Evolutionary conservation across 352 stramenopile genomes (phyloP), one percentile per base, ranked within the genome.

Genomic region (Pythium sukuiense): DNA sequence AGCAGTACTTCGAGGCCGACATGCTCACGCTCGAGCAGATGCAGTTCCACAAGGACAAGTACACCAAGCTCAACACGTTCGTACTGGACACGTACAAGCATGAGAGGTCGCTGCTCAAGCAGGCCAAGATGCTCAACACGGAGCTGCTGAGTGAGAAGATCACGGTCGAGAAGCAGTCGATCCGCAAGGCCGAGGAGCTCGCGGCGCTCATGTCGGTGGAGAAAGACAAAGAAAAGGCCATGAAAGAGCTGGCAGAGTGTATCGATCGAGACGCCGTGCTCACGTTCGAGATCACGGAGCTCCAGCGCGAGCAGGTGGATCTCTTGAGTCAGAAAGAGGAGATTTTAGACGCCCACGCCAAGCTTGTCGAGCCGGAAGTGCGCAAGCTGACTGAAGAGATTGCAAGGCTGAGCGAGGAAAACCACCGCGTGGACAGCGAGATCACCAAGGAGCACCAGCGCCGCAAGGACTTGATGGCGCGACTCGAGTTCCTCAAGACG

Each of bases 131-230:
- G 45, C 83, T 96, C 41, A 95, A 95, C 69, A 85, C 78, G 63
- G 87, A 95, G 35, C 73, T 97, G 18, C 71, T 97, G 24, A 81
- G 70, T 12, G 82, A 96, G 66, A 94, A 95, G 69, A 96, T 96
- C 76, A 74, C 79, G 27, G 79, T 92, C 26, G 88, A 95, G 67
- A 94, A 96, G 76, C 84, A 95, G 70, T 79, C 80, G 53, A 95
- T 95, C 55, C 87, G 84, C 30, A 93, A 92, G 54, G 77, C 85
- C 5, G 85, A 95, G 66, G 83, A 95, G 55, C 76, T 93, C 30
- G 80, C 85, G 20, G 78, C 81, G 20, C 86, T 89, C 60, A 76
- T 81, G 27, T 84, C 76, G 1, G 70, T 96, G 6, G 85, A 96
- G 49, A 89, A 90, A 32, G 83, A 94, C 12, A 89, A 92, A 56